Evolutionary conservation across 73 alveolate species (phyloP).

Genomic region (Paramecium bursaria): DNA sequence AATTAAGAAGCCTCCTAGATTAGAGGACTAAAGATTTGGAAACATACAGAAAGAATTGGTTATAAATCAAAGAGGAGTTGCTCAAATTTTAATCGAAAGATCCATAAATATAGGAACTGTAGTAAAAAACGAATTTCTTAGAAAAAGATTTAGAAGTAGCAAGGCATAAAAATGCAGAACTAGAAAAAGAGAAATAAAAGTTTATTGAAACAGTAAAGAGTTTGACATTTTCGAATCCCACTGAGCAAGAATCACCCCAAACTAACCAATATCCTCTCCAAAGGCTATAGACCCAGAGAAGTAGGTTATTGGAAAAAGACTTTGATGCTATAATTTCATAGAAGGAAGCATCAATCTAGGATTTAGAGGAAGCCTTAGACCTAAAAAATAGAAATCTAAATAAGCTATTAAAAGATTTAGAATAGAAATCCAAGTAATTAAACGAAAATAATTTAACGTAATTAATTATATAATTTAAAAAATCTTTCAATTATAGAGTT

Average conservation of each 20-base stretch:
- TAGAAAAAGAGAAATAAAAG: conserved; percentile 1
- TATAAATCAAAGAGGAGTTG: background rate
- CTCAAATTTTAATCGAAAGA: conserved; percentile 39
- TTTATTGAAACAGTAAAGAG: conserved; percentile 6
- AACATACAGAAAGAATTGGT: conserved; percentile 1
- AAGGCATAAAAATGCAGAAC: conserved; percentile 15
- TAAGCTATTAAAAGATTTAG: background rate
- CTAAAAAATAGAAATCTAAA: background rate
- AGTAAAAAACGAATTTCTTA: background rate
- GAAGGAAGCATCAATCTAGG: background rate
- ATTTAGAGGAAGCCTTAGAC: background rate
- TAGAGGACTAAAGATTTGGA: background rate
- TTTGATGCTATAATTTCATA: no score
- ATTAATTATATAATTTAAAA: background rate
- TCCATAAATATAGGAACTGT: background rate
- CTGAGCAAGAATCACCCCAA: no score
- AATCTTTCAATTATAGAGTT: conserved; percentile 12
- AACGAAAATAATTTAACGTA: conserved; percentile 19
- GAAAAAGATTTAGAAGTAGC: conserved; percentile 23
- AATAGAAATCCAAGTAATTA: background rate
- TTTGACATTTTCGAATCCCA: no score
- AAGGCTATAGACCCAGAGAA: no score
- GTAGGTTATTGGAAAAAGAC: no score
- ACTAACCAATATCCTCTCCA: no score
- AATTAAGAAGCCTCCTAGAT: background rate